phyloP scores from a whole-genome alignment of 148 eudicot genomes.

The Vaccinium myrtillus region DNA sequence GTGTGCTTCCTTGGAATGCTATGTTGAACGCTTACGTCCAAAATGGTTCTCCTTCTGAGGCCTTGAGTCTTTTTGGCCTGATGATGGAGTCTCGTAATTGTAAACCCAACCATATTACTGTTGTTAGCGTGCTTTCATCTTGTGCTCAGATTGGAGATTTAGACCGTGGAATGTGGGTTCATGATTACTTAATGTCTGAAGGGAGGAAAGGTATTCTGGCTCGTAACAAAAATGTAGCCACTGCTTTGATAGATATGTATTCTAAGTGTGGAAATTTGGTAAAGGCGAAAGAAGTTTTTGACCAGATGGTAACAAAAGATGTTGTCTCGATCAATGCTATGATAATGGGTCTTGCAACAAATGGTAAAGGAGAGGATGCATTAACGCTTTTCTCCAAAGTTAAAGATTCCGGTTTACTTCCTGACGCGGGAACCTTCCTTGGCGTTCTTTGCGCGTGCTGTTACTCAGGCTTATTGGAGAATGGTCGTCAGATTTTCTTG shows the following conservation, averaged over 20 bases:
- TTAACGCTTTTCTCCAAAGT: slow-evolving; percentile 44
- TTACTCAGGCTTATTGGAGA: slow-evolving; percentile 66
- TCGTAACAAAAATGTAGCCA: slow-evolving; percentile 57
- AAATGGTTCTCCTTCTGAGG: slow-evolving; percentile 60
- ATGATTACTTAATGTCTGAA: slow-evolving; percentile 50
- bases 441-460: slow-evolving; percentile 65
- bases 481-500: slow-evolving; percentile 60
- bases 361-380: slow-evolving; percentile 79
- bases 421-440: slow-evolving; percentile 61
- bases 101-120: slow-evolving; percentile 74
- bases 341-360: slow-evolving; percentile 83
- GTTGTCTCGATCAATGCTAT: slow-evolving; percentile 67
- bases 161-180: slow-evolving; percentile 63
- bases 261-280: slow-evolving; percentile 64
- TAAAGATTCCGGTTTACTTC: slow-evolving; percentile 34
- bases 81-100: slow-evolving; percentile 43
- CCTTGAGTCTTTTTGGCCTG: slow-evolving; percentile 43
- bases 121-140: slow-evolving; percentile 81
- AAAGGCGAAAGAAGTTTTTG: slow-evolving; percentile 56
- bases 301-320: slow-evolving; percentile 48
- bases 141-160: slow-evolving; percentile 82
- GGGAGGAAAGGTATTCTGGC: slow-evolving; percentile 41
- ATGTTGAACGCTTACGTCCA: slow-evolving; percentile 68
- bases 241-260: slow-evolving; percentile 82
- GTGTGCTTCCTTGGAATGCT: slow-evolving; percentile 77